Evolutionary conservation across 2,329 filamentous ascomycete species (phyloP).

Genomic region (Dryadomyces sulphureus): DNA sequence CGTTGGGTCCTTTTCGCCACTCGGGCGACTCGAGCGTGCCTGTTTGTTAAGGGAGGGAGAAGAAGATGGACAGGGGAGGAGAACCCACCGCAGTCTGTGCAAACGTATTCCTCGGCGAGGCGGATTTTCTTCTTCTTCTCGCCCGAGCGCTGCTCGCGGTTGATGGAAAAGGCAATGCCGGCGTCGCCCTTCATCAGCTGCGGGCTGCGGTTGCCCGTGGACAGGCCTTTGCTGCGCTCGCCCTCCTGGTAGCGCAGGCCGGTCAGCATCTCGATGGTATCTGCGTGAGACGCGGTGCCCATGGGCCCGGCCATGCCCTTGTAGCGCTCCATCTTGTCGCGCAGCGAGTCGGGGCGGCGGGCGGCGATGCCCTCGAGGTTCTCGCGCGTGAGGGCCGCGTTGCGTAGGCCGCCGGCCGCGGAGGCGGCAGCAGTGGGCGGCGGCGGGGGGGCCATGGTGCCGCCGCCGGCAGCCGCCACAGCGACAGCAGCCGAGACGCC

Average conservation of each 20-base stretch:
- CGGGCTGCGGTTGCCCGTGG: constrained; percentile 69
- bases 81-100: constrained; percentile 70
- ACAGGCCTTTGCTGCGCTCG: constrained; percentile 76
- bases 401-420: constrained; percentile 28
- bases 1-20: constrained; percentile 87
- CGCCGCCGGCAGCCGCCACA: constrained; percentile 2
- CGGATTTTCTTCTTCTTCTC: constrained; percentile 87
- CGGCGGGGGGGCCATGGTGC: background rate
- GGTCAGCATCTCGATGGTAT: constrained; percentile 87
- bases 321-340: constrained; percentile 73
- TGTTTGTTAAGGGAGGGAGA: constrained; percentile 14
- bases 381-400: constrained; percentile 59
- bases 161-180: constrained; percentile 69
- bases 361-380: constrained; percentile 62
- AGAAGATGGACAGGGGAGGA: background rate
- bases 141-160: constrained; percentile 55
- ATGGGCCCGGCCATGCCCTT: constrained; percentile 32
- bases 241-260: constrained; percentile 78
- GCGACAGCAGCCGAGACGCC: constrained; percentile 27
- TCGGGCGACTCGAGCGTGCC: constrained; percentile 82
- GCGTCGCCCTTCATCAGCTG: constrained; percentile 73
- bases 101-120: constrained; percentile 76
- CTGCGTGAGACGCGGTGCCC: constrained; percentile 46
- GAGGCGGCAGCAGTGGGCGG: background rate
- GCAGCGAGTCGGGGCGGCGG: constrained; percentile 57